Evolutionary conservation across 202 grass and related monocot species (phyloP).

Genomic region (Setaria italica): DNA sequence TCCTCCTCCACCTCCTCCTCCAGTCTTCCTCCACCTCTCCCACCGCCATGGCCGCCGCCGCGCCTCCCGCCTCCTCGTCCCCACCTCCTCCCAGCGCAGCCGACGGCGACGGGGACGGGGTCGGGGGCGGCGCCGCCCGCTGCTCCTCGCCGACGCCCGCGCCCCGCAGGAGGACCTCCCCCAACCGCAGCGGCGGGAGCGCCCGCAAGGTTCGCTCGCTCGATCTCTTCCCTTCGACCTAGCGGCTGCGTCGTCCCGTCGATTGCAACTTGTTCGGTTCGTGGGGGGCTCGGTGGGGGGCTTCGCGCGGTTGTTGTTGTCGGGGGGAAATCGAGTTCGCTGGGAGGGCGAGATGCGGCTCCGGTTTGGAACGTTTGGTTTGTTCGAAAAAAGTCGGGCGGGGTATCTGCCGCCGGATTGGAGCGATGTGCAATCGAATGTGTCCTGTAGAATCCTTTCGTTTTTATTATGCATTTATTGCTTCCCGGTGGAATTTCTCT

Average conservation of each 20-base stretch:
- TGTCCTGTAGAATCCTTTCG: neutral
- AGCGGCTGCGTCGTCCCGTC: neutral
- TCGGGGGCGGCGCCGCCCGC: neutral
- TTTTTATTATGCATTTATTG: neutral
- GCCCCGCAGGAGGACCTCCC: constrained; percentile 45
- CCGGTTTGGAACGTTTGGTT: neutral
- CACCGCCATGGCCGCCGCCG: constrained; percentile 33
- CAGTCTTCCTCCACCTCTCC: neutral
- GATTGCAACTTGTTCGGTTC: neutral
- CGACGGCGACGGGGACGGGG: neutral
- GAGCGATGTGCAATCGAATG: neutral
- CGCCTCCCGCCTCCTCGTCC: constrained; percentile 32
- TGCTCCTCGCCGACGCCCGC: constrained; percentile 46
- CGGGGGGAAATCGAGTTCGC: neutral
- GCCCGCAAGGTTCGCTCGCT: constrained; percentile 51
- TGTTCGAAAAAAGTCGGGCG: neutral
- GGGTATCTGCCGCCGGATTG: neutral
- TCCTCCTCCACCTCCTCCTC: neutral
- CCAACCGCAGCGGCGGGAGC: constrained; percentile 52
- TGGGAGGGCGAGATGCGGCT: neutral
- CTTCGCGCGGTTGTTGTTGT: neutral
- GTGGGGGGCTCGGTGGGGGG: neutral
- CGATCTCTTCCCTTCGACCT: neutral
- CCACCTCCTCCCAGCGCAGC: constrained; percentile 6
- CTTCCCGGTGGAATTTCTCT: neutral